Percentiles rank a stretch among this genome's conserved stretches.
Evolutionary conservation across 805 yeast genomes (phyloP).

Genomic region (Schwanniomyces occidentalis): DNA sequence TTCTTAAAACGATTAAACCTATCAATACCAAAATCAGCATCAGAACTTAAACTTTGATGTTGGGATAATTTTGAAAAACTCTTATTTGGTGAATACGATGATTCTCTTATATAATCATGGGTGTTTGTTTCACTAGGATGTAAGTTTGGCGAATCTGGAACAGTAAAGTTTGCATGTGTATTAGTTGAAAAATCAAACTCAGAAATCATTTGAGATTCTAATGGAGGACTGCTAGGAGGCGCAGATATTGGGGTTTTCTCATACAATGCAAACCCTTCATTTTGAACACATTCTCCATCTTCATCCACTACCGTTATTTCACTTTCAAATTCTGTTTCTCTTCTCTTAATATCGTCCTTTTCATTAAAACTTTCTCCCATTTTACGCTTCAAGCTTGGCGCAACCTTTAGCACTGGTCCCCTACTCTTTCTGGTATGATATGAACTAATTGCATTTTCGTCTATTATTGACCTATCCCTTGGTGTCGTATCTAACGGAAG

Average conservation of each 20-base stretch:
- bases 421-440: conserved; percentile 18
- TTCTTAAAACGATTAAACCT: conserved; percentile 41
- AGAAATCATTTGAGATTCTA: conserved; percentile 29
- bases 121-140: conserved; percentile 7
- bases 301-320: conserved; percentile 12
- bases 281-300: conserved; percentile 16
- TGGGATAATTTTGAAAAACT: background rate
- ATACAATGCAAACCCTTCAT: conserved; percentile 8
- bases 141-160: conserved; percentile 30
- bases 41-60: conserved; percentile 24
- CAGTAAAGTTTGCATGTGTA: conserved; percentile 14
- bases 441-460: conserved; percentile 45
- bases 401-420: conserved; percentile 20
- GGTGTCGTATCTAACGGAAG: conserved; percentile 41
- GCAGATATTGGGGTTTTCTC: conserved; percentile 7
- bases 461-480: conserved; percentile 36
- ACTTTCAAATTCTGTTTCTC: conserved; percentile 22
- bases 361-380: conserved; percentile 47
- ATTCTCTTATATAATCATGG: background rate
- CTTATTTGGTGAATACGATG: conserved; percentile 3
- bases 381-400: conserved; percentile 39
- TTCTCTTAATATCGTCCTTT: conserved; percentile 38
- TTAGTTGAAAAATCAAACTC: conserved; percentile 31
- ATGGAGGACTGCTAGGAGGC: conserved; percentile 43
- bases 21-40: conserved; percentile 53